Evolutionary conservation across 768 basidiomycete genomes (phyloP).

Genomic region (Amanita pallidorosea): DNA sequence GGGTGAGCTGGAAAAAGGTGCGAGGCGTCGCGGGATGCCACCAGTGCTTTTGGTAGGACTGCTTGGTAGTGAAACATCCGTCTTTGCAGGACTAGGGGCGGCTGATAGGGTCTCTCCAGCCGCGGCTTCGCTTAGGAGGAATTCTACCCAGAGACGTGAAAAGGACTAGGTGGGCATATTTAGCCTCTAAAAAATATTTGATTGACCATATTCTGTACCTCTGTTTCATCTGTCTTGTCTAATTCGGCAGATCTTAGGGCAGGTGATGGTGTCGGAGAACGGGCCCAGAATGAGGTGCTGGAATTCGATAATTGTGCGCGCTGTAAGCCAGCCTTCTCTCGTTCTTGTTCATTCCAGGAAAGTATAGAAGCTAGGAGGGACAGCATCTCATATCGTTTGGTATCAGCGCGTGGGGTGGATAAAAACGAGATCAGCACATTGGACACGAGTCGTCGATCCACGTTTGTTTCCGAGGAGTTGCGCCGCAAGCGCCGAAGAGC

Average conservation of each 20-base stretch:
- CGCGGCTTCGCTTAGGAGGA: constrained; percentile 85
- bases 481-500: constrained; percentile 90
- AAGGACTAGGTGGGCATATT: constrained; percentile 56
- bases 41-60: constrained; percentile 16
- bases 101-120: constrained; percentile 22
- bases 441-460: constrained; percentile 88
- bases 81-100: constrained; percentile 15
- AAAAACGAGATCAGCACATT: constrained; percentile 91
- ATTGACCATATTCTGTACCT: constrained; percentile 33
- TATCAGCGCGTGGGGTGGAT: constrained; percentile 80
- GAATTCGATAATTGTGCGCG: constrained; percentile 24
- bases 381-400: constrained; percentile 96
- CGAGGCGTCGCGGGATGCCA: constrained; percentile 16
- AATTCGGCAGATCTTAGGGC: constrained; percentile 38
- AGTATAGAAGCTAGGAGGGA: constrained; percentile 79
- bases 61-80: constrained; percentile 22
- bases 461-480: constrained; percentile 81
- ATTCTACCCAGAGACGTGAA: constrained; percentile 96
- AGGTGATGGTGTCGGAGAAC: constrained; percentile 19
- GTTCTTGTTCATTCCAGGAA: constrained; percentile 86
- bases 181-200: not conserved
- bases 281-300: constrained; percentile 30
- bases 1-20: constrained; percentile 25
- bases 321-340: constrained; percentile 84
- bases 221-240: constrained; percentile 77